Base-by-base conservation (phyloP, 192 early-diverging fungal genomes). In the Backusella australiensis region DNA sequence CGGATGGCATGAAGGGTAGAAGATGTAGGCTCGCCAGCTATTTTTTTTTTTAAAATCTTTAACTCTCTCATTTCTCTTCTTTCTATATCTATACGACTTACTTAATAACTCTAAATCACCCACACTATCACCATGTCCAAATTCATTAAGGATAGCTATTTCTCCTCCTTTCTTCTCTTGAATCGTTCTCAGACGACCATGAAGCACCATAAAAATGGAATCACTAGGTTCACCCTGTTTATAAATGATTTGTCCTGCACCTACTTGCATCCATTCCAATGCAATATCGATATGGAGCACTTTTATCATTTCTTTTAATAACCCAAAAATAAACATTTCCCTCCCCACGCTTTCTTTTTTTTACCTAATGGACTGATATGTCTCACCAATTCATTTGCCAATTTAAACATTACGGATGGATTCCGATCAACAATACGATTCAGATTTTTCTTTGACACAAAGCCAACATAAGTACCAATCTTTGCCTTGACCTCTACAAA, bases 1-100 rank as follows among this genome's bases (percentile, higher is more conserved):
- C 98, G 92, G 74, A 99, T 99, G 1, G 98, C 98, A 75, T 99
- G 97, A 38, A 98, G 85, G 6, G 95, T 99, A 34, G 92, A 92
- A 34, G 89, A 89, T 53, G 94, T 90, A 2, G 89, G 89, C 8
- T 87, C 83, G 34, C 83, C 87, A 75, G 88, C 84, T 85, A 67
- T 49, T 71, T 39, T 11, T 39, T 42, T 63, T 49, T 39, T n/a
- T 17, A 39, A 71, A 49, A 74, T 29, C 29, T 59, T 59, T 26
- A 63, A 2, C 23, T 29, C 4, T 9, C 3, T 12, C 32, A 32
- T 59, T 59, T 59, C 26, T 63, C 0, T 63, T 63, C 56, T 56
- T 1, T 56, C n/a, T 56, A 19, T 52, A 17, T 56, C 1, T 3
- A 23, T 56, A 63, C 56, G 4, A 67, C 80, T 86, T 91, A 77